phyloP scores from a whole-genome alignment of 176 grass and related monocot species.

The Otatea glauca region DNA sequence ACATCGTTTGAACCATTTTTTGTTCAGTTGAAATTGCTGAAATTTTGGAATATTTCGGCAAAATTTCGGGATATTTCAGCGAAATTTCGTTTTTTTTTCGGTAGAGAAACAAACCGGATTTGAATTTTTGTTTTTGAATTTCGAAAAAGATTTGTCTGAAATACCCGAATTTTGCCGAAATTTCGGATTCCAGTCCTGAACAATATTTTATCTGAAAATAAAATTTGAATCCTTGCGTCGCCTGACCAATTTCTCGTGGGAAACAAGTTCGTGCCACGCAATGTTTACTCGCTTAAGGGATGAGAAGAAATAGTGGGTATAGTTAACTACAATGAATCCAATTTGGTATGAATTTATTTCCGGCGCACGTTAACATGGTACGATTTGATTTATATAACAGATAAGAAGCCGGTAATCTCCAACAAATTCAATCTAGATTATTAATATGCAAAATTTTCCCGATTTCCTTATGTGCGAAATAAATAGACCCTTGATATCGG shows the following conservation, averaged over 20 bases:
- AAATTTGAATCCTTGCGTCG: no score
- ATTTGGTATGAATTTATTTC: background rate
- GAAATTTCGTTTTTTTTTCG: no score
- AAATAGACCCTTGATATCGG: background rate
- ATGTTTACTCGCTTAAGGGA: background rate
- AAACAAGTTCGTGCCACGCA: background rate
- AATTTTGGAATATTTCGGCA: no score
- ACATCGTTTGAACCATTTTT: no score
- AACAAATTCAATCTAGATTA: background rate
- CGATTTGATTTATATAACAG: background rate
- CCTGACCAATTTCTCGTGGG: background rate
- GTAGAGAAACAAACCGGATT: no score
- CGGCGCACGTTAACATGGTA: background rate
- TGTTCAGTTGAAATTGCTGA: no score
- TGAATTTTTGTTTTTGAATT: no score
- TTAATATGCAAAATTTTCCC: background rate
- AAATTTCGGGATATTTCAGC: no score
- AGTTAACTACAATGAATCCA: background rate
- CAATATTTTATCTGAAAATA: no score
- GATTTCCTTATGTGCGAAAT: background rate
- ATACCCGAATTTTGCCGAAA: no score
- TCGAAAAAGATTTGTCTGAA: no score
- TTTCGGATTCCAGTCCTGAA: no score
- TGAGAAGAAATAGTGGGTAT: background rate
- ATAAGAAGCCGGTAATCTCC: background rate